Conservation (phyloP, 129 eudicot species). For the Escallonia herrerae region DNA sequence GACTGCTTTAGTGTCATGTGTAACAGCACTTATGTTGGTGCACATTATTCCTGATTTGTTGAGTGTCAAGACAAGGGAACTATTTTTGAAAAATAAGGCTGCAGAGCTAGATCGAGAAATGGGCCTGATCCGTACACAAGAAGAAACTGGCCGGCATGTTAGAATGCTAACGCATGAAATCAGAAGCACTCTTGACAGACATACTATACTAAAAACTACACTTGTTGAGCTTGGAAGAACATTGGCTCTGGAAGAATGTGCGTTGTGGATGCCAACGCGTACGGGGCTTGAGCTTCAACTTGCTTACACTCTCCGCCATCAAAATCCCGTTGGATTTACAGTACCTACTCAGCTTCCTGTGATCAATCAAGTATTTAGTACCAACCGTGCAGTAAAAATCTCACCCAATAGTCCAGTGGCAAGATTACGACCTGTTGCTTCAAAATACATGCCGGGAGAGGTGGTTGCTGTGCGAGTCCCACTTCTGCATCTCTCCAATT, state of each 20-base stretch:
- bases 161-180: slow-evolving; percentile 97
- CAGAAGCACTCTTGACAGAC: slow-evolving; percentile 95
- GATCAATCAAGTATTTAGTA: slow-evolving; percentile 75
- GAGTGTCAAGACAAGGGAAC: slow-evolving; percentile 88
- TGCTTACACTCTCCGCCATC: slow-evolving; percentile 79
- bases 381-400: slow-evolving; percentile 77
- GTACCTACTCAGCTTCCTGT: slow-evolving; percentile 88
- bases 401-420: slow-evolving; percentile 91
- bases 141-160: slow-evolving; percentile 94
- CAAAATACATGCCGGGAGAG: slow-evolving; percentile 84
- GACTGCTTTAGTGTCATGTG: slow-evolving; percentile 88
- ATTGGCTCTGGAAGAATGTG: slow-evolving; percentile 94
- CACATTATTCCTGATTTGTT: slow-evolving; percentile 88
- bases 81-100: slow-evolving; percentile 86
- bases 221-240: slow-evolving; percentile 95
- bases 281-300: slow-evolving; percentile 88
- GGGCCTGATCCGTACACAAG: slow-evolving; percentile 95
- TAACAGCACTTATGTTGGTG: slow-evolving; percentile 87
- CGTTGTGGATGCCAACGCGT: slow-evolving; percentile 97
- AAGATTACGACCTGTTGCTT: slow-evolving; percentile 66
- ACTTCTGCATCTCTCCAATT: slow-evolving; percentile 77
- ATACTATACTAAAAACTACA: slow-evolving; percentile 80
- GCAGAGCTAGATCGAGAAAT: slow-evolving; percentile 94
- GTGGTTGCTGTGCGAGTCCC: slow-evolving; percentile 98
- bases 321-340: slow-evolving; percentile 80